phyloP scores from a whole-genome alignment of 2,329 filamentous ascomycete species.

The Trichoderma oligosporum region DNA sequence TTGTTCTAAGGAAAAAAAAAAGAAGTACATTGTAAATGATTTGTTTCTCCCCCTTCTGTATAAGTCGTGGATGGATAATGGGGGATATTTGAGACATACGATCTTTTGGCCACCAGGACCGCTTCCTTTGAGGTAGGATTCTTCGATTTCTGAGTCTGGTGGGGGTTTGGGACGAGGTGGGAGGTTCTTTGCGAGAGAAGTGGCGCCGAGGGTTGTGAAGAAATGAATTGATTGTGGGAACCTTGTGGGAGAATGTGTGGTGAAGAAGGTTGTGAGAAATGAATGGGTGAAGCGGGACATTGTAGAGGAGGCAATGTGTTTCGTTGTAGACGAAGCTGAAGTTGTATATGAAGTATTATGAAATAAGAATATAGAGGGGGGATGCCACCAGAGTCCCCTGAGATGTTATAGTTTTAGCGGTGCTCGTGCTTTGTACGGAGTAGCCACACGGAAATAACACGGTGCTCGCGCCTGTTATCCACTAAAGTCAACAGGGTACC shows the following conservation, averaged over 20 bases:
- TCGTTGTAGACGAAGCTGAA: no score
- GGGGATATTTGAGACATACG: no score
- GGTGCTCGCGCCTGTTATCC: no score
- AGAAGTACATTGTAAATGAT: no score
- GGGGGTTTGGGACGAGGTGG: constrained; percentile 72
- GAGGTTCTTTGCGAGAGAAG: constrained; percentile 49
- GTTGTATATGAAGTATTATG: background rate
- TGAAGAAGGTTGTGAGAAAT: background rate
- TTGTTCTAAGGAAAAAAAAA: constrained; percentile 72
- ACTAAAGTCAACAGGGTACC: no score
- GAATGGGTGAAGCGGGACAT: background rate
- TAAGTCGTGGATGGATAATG: constrained; percentile 6
- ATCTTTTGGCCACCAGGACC: constrained; percentile 97
- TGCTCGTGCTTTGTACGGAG: no score
- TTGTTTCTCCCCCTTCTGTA: no score
- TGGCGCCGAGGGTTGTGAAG: constrained; percentile 33
- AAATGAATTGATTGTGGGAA: constrained; percentile 20
- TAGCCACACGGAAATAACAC: no score
- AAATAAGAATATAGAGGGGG: no score
- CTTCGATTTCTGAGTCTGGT: constrained; percentile 73
- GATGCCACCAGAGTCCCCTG: no score
- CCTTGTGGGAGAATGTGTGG: background rate
- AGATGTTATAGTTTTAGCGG: no score
- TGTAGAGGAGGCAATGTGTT: background rate
- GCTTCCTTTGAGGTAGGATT: constrained; percentile 83